Base-by-base conservation (phyloP, 208 protist species). In the Leishmania arabica region DNA sequence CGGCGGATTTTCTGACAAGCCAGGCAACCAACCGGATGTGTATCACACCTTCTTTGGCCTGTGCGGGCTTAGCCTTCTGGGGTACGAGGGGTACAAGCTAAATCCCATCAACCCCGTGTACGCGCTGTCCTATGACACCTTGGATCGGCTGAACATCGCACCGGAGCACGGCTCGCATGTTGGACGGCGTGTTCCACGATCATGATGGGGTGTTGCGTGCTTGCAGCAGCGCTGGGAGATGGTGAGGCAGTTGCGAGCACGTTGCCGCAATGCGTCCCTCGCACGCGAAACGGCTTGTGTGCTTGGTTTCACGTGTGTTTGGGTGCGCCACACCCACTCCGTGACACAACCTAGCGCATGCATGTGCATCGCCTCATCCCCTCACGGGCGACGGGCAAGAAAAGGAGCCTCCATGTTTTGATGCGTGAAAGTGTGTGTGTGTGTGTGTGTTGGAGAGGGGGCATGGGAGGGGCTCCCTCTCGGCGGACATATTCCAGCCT, bases 41-140 rank as follows among this genome's bases (percentile, higher is more conserved):
- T 99, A 99, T 86, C 99, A 99, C 92, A 99, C 99, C 8, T 99
- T 99, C 84, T 99, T 99, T 87, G 99, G 98, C 13, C 68, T 99
- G 9, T 99, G 97, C 75, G 99, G 99, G 5, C 86, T 99, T 21
- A 97, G 90, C 49, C 86, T 99, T 2, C 89, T 99, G 34, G 96
- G 94, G 34, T 98, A 97, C 85, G 66, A 85, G n/a, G 88, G 87
- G 60, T 95, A 95, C 77, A 40, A 81, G 0, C 81, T 98, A 13
- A 69, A 85, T 17, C 65, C 83, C 9, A 97, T 98, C 75, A 97
- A 98, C 68, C 96, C 96, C 7, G 91, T 97, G n/a, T 98, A 97
- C 83, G 95, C 95, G 8, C 87, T 98, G 69, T 90, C 96, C 11
- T 97, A 96, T 76, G 85, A 91, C 13, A 90, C 94, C 19, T 86